Percentiles rank a stretch among this genome's conserved stretches.
These are phyloP conservation scores for Ploettnerulaceae sp. DNA, from an alignment of 2,329 filamentous ascomycete species.

Conservation along the genomic window DNA sequence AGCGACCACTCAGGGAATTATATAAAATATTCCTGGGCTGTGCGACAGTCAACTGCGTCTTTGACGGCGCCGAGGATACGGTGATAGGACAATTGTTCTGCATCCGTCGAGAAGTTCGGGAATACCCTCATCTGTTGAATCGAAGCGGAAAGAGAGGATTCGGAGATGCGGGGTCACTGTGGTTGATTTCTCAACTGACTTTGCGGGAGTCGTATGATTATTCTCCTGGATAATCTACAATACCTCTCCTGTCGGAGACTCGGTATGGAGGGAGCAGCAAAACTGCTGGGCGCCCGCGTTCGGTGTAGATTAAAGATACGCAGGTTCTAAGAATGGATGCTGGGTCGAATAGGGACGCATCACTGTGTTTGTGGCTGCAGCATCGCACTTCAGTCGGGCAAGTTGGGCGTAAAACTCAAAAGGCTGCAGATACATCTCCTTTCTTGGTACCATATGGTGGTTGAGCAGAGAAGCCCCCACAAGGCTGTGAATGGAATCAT, in stretches of 20 bases:
- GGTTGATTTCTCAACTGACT: background rate
- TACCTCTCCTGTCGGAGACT: background rate
- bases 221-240: background rate
- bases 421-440: background rate
- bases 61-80: constrained; percentile 6
- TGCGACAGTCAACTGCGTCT: constrained; percentile 8
- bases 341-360: background rate
- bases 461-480: background rate
- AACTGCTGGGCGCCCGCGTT: background rate
- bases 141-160: background rate
- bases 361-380: background rate
- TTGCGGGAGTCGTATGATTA: background rate
- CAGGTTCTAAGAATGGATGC: background rate
- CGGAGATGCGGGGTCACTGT: constrained; percentile 4
- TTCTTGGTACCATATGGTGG: background rate
- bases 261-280: background rate
- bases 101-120: background rate
- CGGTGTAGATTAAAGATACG: background rate
- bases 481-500: background rate
- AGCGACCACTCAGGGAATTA: background rate
- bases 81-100: constrained; percentile 4
- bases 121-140: background rate
- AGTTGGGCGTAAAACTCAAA: background rate
- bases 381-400: background rate
- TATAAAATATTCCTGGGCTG: background rate